These are phyloP conservation scores for Zygosaccharomyces rouxii DNA, from an alignment of 805 yeast species.

Conservation along the genomic window DNA sequence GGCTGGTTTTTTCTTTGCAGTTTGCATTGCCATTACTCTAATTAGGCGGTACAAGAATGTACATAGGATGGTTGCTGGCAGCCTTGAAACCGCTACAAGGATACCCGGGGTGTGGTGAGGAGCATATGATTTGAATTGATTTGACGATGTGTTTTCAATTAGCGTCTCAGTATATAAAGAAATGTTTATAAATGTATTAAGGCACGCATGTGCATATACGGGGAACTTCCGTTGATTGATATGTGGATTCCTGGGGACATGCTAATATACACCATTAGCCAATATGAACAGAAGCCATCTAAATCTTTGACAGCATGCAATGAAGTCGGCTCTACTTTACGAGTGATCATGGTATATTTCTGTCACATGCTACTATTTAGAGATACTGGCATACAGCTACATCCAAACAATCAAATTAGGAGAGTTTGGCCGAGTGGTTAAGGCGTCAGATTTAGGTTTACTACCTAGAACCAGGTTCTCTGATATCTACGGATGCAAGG, in stretches of 20 bases:
- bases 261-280: too few species aligned
- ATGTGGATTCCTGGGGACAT: too few species aligned
- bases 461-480: slow-evolving; percentile 19
- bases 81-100: slow-evolving; percentile 13
- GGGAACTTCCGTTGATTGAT: too few species aligned
- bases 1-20: slow-evolving; percentile 31
- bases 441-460: slow-evolving; percentile 34
- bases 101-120: slow-evolving; percentile 13
- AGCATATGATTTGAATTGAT: background rate
- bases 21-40: slow-evolving; percentile 28
- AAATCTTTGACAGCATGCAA: too few species aligned
- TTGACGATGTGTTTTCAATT: background rate
- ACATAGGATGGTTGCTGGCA: slow-evolving; percentile 18
- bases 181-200: background rate
- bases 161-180: background rate
- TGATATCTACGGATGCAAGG: slow-evolving; percentile 35
- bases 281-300: background rate
- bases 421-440: slow-evolving; percentile 35
- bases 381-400: too few species aligned
- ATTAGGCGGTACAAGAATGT: slow-evolving; percentile 27
- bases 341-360: too few species aligned
- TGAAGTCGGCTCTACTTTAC: too few species aligned
- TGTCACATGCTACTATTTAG: too few species aligned
- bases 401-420: background rate
- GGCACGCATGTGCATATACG: too few species aligned